phyloP scores from a whole-genome alignment of 805 yeast species.

The Yueomyces sp. region DNA sequence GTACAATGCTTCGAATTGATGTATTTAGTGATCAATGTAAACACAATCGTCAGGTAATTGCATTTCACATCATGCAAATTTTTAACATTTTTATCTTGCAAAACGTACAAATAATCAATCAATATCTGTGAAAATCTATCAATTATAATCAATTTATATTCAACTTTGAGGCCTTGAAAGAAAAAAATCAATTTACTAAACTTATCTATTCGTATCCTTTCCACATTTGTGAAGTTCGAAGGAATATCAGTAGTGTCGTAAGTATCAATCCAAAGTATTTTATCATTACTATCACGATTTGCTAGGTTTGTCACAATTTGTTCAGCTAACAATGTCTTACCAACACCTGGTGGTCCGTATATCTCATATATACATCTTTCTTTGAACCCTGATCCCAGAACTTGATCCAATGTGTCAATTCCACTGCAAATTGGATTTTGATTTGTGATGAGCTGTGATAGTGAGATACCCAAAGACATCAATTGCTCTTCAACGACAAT shows the following conservation, averaged over 20 bases:
- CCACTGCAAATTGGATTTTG: constrained; percentile 16
- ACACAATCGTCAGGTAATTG: constrained; percentile 12
- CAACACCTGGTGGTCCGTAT: constrained; percentile 24
- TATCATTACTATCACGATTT: constrained; percentile 5
- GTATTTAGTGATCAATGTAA: constrained; percentile 19
- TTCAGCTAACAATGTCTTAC: constrained; percentile 17
- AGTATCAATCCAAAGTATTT: constrained; percentile 20
- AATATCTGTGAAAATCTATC: constrained; percentile 23
- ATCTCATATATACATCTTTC: constrained; percentile 20
- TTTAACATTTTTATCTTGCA: constrained; percentile 1
- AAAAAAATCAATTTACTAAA: constrained; percentile 16
- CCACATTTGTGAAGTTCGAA: neutral
- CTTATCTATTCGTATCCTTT: constrained; percentile 8
- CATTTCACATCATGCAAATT: constrained; percentile 18
- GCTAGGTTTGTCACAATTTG: constrained; percentile 5
- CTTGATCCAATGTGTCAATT: constrained; percentile 10
- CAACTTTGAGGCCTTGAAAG: constrained; percentile 6
- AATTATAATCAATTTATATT: constrained; percentile 14
- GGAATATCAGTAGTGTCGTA: constrained; percentile 2
- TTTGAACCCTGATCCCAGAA: constrained; percentile 15
- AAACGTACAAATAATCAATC: constrained; percentile 11
- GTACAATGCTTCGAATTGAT: constrained; percentile 10
- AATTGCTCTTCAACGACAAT: too few relatives aligned
- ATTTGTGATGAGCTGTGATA: constrained; percentile 19
- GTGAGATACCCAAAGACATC: constrained; percentile 23